Base-by-base conservation (phyloP, 2,329 filamentous ascomycete genomes). In the Neophaeococcomyces mojaviensis region DNA sequence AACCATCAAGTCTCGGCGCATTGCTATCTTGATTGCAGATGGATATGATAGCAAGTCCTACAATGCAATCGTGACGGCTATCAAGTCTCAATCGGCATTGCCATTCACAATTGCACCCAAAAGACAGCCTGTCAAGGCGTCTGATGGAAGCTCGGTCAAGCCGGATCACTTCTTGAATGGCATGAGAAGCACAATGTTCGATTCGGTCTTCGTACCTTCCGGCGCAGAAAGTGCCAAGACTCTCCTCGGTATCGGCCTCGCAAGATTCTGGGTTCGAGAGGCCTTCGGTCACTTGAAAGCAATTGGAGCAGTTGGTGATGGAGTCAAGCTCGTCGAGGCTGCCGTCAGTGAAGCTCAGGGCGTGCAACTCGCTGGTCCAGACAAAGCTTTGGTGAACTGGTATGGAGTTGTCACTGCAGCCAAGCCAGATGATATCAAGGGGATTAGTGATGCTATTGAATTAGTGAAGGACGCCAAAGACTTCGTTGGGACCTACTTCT, bases 251-350 rank as follows among this genome's bases (percentile, higher is more conserved):
- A 86, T 76, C 50, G 86, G 86, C 0, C 81, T 85, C 15, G 84
- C 84, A 0, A 59, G 84, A 1, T 82, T 90, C 68, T 92, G 83
- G 78, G 68, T 90, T 3, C 76, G 83, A 2, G 87, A 92, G 62
- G 82, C 86, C 0, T 92, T 90, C 55, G 86, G 85, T 0, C 86
- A 92, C 52, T 71, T 88, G 41, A 92, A 92, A 70, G 70, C 84
- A 2, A 84, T 92, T 19, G 86, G 79, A 2, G 87, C 82, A 0
- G 84, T 82, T 0, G 86, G 84, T 0, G 84, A 88, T 59, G 86
- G 73, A 0, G 77, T 86, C 0, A 69, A 77, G 2, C 68, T 90
- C 33, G 71, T 90, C 22, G 64, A 71, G 40, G 64, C 72, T 24
- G 64, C 64, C 1, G 47, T 65, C 60, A 68, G 45, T 56, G 64